Base-by-base conservation (phyloP, 768 basidiomycete genomes). In the Lactarius deliciosus region DNA sequence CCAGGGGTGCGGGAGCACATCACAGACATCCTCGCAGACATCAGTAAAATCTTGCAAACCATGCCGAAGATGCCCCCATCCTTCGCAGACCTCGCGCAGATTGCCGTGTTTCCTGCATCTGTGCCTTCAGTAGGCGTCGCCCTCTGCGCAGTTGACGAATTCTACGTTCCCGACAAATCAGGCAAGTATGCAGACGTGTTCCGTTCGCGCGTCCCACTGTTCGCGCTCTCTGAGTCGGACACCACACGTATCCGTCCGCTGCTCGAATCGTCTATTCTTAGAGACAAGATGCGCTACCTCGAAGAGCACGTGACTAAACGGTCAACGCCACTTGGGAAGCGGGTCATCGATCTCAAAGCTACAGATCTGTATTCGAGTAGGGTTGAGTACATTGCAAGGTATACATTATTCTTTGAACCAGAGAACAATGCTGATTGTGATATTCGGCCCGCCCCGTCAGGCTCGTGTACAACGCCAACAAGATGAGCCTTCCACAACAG, bases 151-250 rank as follows among this genome's bases (percentile, higher is more conserved):
- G 59, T 41, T 7, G 63, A 72, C 11, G 57, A 38, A 10, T 71
- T 75, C 57, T 75, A 73, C 60, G 32, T 72, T 6, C 73, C 73
- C 3, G 74, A 75, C 28, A 63, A 53, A 60, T 36, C 36, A 30
- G 61, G 69, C 10, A 69, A 63, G 43, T 66, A 66, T 30, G 66
- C 64, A 4, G 53, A 65, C 5, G 55, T 64, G 53, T 72, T 71
- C 50, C 58, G 63, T 15, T 50, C 41, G 0, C 43, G 30, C 2
- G 71, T 72, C 8, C 45, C 58, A 32, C 56, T 72, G 11, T 58
- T 72, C 28, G 65, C 64, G 0, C 57, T 72, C 5, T 64, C 68
- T 0, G 63, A 58, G 0, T 57, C 71, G 8, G 41, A 13, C 6
- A 47, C 65, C 18, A 1, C 40, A 1, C 61, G 60, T 28, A 60